Conservation (phyloP, 306 rosid species). For the Luffa acutangula region DNA sequence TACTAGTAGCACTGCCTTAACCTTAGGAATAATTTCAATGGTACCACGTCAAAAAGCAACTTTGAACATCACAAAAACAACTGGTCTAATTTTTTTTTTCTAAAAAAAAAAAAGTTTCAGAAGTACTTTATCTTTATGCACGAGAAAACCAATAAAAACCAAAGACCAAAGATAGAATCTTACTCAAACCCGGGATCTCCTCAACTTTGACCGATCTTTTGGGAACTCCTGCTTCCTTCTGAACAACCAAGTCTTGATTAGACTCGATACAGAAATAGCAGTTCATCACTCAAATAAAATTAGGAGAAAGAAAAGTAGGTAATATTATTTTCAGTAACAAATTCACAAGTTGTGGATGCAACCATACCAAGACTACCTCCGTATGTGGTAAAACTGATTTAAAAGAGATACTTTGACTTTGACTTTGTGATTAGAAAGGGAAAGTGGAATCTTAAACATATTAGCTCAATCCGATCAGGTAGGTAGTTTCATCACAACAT, state of each 20-base stretch:
- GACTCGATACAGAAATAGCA: background rate
- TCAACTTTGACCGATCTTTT: constrained; percentile 52
- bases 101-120: background rate
- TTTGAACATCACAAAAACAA: background rate
- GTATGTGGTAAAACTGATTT: background rate
- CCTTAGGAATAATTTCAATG: background rate
- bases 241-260: constrained; percentile 21
- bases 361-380: background rate
- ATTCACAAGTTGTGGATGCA: background rate
- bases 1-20: background rate
- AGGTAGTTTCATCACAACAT: background rate
- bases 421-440: background rate
- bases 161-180: constrained; percentile 24
- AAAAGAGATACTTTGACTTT: background rate
- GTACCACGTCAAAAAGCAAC: background rate
- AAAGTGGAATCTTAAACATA: background rate
- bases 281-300: background rate
- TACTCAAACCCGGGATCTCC: constrained; percentile 92
- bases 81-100: background rate
- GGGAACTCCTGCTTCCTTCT: constrained; percentile 91
- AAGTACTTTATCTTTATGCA: background rate
- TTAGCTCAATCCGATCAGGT: background rate
- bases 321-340: background rate
- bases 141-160: background rate
- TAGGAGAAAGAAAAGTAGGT: background rate